These are phyloP conservation scores for Pseudogymnoascus pannorum DNA, from an alignment of 2,329 filamentous ascomycete genomes.

Conservation along the genomic window DNA sequence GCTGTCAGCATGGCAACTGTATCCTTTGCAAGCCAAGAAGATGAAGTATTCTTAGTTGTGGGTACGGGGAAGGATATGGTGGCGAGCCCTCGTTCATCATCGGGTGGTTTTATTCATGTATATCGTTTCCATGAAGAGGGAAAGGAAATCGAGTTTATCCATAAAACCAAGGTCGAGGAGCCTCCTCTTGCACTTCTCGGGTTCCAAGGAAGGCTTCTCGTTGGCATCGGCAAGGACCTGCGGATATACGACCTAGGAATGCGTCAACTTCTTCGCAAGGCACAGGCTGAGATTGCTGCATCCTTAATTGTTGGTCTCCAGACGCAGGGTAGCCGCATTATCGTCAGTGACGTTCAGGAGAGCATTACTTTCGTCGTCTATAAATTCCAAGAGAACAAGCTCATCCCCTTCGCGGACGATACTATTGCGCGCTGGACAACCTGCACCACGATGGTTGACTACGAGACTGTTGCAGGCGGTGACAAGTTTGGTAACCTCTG, in stretches of 20 bases:
- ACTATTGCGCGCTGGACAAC: conserved; percentile 85
- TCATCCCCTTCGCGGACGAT: conserved; percentile 92
- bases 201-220: conserved; percentile 84
- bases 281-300: conserved; percentile 70
- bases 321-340: conserved; percentile 82
- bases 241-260: conserved; percentile 90
- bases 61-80: conserved; percentile 89
- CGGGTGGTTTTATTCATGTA: conserved; percentile 80
- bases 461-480: conserved; percentile 87
- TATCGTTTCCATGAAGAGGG: conserved; percentile 86
- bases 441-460: conserved; percentile 89
- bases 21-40: conserved; percentile 79
- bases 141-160: conserved; percentile 84
- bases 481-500: conserved; percentile 98
- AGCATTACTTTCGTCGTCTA: conserved; percentile 89
- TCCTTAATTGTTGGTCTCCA: conserved; percentile 84
- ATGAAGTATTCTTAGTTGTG: conserved; percentile 85
- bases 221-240: conserved; percentile 76
- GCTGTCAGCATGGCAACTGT: conserved; percentile 81
- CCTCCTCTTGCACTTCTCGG: conserved; percentile 83
- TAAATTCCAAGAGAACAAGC: conserved; percentile 81
- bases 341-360: conserved; percentile 89
- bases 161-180: conserved; percentile 88
- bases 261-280: conserved; percentile 85
- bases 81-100: conserved; percentile 66